Conservation (phyloP, 495 filamentous ascomycete genomes). For the Diplogelasinospora grovesii region DNA sequence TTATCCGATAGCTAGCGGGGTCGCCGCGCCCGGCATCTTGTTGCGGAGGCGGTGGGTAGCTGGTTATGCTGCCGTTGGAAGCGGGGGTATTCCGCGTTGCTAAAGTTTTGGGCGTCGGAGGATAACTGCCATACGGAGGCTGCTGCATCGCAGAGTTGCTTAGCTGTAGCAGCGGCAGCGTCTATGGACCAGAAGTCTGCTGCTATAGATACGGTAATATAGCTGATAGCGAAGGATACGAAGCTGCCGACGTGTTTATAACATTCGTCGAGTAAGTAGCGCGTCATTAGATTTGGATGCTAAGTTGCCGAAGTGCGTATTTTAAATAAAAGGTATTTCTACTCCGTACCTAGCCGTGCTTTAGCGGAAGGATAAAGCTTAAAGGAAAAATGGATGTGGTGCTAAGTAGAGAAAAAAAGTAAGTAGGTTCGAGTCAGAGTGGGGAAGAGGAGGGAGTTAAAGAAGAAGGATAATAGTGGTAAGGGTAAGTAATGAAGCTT, state of each 20-base stretch:
- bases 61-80: conserved; percentile 53
- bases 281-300: too few species aligned
- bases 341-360: too few species aligned
- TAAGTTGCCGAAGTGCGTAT: too few species aligned
- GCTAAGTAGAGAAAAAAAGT: conserved; percentile 33
- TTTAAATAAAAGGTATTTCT: too few species aligned
- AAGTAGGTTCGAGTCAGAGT: conserved; percentile 26
- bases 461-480: too few species aligned
- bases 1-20: conserved; percentile 39
- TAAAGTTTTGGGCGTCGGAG: conserved; percentile 57
- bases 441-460: too few species aligned
- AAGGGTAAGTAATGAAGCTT: too few species aligned
- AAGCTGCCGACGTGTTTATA: conserved; percentile 32
- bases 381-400: conserved; percentile 23
- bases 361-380: conserved; percentile 30
- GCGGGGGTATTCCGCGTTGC: conserved; percentile 56
- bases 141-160: conserved; percentile 56
- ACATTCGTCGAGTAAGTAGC: conserved; percentile 30
- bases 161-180: conserved; percentile 64
- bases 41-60: conserved; percentile 52
- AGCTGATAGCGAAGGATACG: conserved; percentile 27
- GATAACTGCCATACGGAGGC: conserved; percentile 50
- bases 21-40: conserved; percentile 49
- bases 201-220: too few species aligned
- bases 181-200: conserved; percentile 52